A percentile compares a stretch with the other conserved stretches of the same genome.
phyloP scores from a whole-genome alignment of 2,329 filamentous ascomycete genomes.

The Sclerotinia subarctica region DNA sequence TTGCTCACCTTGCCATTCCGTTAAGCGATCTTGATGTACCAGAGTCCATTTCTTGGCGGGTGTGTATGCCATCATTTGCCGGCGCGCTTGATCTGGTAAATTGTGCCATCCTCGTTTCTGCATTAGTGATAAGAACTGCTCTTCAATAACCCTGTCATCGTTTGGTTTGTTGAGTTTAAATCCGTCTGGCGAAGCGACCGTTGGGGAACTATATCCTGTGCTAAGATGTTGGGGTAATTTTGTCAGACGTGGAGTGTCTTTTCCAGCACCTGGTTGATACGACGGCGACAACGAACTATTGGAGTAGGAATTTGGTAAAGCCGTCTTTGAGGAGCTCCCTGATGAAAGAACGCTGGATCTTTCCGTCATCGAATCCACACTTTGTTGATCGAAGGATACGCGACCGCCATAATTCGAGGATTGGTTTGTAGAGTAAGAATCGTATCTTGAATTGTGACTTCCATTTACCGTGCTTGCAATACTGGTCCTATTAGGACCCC shows the following conservation, averaged over 20 bases:
- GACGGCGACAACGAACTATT: conserved; percentile 47
- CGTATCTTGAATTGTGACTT: conserved; percentile 58
- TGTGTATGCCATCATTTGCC: conserved; percentile 95
- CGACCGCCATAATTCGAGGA: conserved; percentile 35
- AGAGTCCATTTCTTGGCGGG: conserved; percentile 96
- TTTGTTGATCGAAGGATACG: conserved; percentile 62
- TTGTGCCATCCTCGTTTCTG: conserved; percentile 98
- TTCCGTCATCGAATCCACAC: conserved; percentile 59
- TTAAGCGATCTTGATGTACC: conserved; percentile 89
- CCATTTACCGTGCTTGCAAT: conserved; percentile 51
- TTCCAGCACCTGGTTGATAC: conserved; percentile 25
- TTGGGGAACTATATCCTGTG: conserved; percentile 29
- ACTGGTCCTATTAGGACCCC: conserved; percentile 54
- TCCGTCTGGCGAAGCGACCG: conserved; percentile 34
- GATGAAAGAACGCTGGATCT: conserved; percentile 55
- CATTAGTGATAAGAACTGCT: conserved; percentile 92
- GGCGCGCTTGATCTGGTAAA: conserved; percentile 85
- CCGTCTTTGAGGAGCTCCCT: conserved; percentile 51
- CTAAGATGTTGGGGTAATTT: conserved; percentile 44
- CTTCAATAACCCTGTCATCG: conserved; percentile 80
- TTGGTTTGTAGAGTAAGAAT: conserved; percentile 53
- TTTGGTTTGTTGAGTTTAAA: conserved; percentile 68
- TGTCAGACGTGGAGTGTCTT: conserved; percentile 56
- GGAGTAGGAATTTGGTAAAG: conserved; percentile 54
- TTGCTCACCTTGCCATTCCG: conserved; percentile 91